These are phyloP conservation scores for Podospora anserina DNA, from an alignment of 495 filamentous ascomycete species.

Conservation along the genomic window DNA sequence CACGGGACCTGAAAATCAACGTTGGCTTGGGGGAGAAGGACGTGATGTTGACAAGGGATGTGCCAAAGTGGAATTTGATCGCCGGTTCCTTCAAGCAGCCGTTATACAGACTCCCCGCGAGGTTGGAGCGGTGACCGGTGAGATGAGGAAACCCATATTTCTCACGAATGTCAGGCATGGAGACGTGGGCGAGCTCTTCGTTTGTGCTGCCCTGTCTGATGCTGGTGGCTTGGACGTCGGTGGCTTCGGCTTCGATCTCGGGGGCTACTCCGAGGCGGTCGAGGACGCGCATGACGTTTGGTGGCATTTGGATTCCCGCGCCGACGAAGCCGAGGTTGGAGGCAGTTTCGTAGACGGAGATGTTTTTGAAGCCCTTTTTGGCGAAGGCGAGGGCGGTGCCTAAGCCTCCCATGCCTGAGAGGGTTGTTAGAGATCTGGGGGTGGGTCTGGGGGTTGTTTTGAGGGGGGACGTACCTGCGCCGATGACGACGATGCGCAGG, in stretches of 20 bases:
- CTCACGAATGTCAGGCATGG: conserved; percentile 60
- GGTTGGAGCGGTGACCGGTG: conserved; percentile 70
- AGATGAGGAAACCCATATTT: conserved; percentile 74
- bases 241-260: conserved; percentile 61
- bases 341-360: conserved; percentile 71
- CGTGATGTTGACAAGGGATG: conserved; percentile 49
- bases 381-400: conserved; percentile 69
- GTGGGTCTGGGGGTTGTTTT: background rate
- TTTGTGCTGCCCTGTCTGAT: conserved; percentile 61
- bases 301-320: conserved; percentile 77
- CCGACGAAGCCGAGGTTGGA: conserved; percentile 76
- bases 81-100: conserved; percentile 60
- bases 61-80: conserved; percentile 69
- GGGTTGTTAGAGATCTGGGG: background rate
- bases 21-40: conserved; percentile 54
- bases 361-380: conserved; percentile 66
- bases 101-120: conserved; percentile 66
- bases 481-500: conserved; percentile 43
- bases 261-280: conserved; percentile 67
- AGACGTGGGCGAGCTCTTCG: conserved; percentile 64
- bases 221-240: conserved; percentile 44
- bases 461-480: conserved; percentile 36
- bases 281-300: conserved; percentile 74
- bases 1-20: conserved; percentile 57
- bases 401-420: conserved; percentile 71